Base-by-base conservation (phyloP, 2,329 filamentous ascomycete genomes). In the Grosmannia penicillata region DNA sequence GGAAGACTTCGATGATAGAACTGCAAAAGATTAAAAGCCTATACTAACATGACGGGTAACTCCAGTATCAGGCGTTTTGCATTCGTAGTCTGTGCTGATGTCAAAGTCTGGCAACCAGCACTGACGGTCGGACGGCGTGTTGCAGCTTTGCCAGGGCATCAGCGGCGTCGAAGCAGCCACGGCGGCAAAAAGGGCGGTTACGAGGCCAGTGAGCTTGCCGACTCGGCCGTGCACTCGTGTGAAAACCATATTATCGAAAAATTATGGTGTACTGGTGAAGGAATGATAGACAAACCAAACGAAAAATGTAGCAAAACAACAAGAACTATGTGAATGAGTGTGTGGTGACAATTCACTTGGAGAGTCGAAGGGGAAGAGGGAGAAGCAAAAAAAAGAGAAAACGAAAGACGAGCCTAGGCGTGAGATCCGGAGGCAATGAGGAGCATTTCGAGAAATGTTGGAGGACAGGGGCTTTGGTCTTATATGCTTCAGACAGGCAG, bases 51-150 rank as follows among this genome's bases (percentile, higher is more conserved):
- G 29, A 10, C 38, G 42, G 2, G 43, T 47, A 4, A 44, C 39
- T 8, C 46, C 46, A 4, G 47, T 50, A 3, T 17, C 22, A 1
- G 48, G 48, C 6, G 32, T 45, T 7, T 18, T 27, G 21, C n/a
- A 18, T 25, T 49, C 44, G 21, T 49, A 50, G 43, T 50, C 47
- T 1, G 48, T 50, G 23, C 40, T 39, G 35, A 50, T 49, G 26
- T 43, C 29, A 28, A 48, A 49, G 23, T 46, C 46, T 7, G 33
- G 15, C 1, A 43, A 36, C 48, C 48, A 50, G 26, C 47, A 50
- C 23, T 41, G 37, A 4, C 48, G 38, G 38, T 45, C 39, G 24
- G 36, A 29, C 1, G 41, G 33, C 1, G 41, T 43, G 39, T 50
- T 48, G 40, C 47, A 49, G 22, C 35, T 19, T 33, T 36, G 33